These are phyloP conservation scores for Vigna hirtella DNA, from an alignment of 306 rosid genomes.

Conservation along the genomic window DNA sequence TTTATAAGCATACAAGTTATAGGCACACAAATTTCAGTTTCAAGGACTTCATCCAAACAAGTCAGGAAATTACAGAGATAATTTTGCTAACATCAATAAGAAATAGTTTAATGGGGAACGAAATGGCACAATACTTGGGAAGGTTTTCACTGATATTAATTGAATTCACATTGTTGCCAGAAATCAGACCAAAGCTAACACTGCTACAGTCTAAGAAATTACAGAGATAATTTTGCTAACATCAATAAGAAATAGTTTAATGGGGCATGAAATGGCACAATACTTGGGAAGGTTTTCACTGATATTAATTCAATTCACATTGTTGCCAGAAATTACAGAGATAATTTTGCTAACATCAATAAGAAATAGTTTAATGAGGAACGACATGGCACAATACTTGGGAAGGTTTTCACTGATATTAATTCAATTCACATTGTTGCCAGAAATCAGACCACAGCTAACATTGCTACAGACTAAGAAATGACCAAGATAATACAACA, in stretches of 20 bases:
- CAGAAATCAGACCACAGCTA: slow-evolving; percentile 4
- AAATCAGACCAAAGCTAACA: slow-evolving; percentile 15
- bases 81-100: slow-evolving; percentile 13
- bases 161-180: neutral
- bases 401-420: slow-evolving; percentile 25
- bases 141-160: slow-evolving; percentile 13
- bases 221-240: slow-evolving; percentile 9
- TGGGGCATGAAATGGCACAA: slow-evolving; percentile 20
- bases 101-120: slow-evolving; percentile 12
- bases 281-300: slow-evolving; percentile 32
- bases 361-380: slow-evolving; percentile 9
- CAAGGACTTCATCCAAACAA: slow-evolving; percentile 32
- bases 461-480: neutral
- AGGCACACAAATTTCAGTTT: slow-evolving; percentile 36
- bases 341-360: neutral
- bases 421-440: no score
- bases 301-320: neutral
- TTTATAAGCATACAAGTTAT: slow-evolving; percentile 16
- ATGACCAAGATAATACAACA: slow-evolving; percentile 25
- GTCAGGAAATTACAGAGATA: neutral
- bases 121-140: slow-evolving; percentile 31
- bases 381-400: slow-evolving; percentile 22
- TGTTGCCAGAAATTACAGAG: neutral
- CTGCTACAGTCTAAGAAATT: neutral
- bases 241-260: slow-evolving; percentile 25